Evolutionary conservation across 352 stramenopile species (phyloP).

Genomic region (Pythium angustatum): DNA sequence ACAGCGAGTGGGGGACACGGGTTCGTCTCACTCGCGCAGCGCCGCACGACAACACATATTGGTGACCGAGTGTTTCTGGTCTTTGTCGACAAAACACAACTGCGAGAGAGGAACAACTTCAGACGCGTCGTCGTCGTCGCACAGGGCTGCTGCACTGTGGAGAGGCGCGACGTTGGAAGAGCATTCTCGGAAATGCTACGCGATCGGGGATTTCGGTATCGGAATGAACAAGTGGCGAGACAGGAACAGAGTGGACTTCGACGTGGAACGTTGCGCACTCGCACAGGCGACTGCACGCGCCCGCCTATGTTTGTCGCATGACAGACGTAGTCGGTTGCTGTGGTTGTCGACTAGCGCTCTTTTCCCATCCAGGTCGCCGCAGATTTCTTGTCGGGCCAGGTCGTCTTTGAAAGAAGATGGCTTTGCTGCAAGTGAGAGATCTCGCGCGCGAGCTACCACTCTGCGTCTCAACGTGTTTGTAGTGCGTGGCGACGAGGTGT

Average conservation of each 20-base stretch:
- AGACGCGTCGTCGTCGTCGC: neutral
- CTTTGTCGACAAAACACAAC: conserved; percentile 11
- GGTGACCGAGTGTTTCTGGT: conserved; percentile 13
- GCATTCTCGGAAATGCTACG: neutral
- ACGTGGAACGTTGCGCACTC: neutral
- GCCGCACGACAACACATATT: neutral
- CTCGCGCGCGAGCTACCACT: conserved; percentile 5
- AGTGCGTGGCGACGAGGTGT: conserved; percentile 1
- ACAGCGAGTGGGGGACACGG: neutral
- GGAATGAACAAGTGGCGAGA: conserved; percentile 16
- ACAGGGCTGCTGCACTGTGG: neutral
- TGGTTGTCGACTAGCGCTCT: conserved; percentile 7
- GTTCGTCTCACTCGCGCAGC: neutral
- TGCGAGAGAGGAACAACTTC: conserved; percentile 6
- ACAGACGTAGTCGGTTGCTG: neutral
- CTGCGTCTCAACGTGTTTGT: conserved; percentile 14
- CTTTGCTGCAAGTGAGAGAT: neutral
- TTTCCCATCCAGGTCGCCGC: conserved; percentile 5
- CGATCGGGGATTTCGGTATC: conserved; percentile 8
- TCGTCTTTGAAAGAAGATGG: neutral
- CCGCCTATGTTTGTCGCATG: conserved; percentile 45
- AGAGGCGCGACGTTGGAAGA: neutral
- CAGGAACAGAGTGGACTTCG: conserved; percentile 9
- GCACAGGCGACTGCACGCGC: conserved; percentile 15
- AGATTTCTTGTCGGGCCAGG: neutral